Evolutionary conservation across 2,329 filamentous ascomycete genomes (phyloP), one percentile per base, ranked within the genome.

Genomic region (Exophiala oligosperma): DNA sequence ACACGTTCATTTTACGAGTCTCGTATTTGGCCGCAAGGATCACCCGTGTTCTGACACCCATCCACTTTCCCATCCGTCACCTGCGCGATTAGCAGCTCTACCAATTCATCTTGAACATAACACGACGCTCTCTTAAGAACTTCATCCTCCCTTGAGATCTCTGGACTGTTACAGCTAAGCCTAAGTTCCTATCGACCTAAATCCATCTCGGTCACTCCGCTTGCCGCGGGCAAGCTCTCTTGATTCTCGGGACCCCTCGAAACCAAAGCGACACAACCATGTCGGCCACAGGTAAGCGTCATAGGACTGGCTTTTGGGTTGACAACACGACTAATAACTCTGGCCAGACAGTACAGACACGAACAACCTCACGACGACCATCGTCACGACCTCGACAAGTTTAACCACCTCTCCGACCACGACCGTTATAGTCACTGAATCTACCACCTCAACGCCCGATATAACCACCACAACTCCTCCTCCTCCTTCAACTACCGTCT

Each of bases 361-460:
- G 48, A 56, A 58, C 54, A 57, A 38, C 21, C 58, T 62, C 17
- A 71, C 67, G 21, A 71, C 67, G 21, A 64, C 66, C 11, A 59
- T 72, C 47, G 62, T 63, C 14, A 63, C 67, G 12, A 69, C 68
- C 21, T 66, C 65, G 29, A 67, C 64, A 14, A 61, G 58, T 48
- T 37, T 60, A 11, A 60, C 60, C 21, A 63, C 54, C 37, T 60
- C 60, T 23, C 55, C 52, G 23, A 57, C 67, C 3, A 55, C 68
- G 12, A 58, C 65, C 2, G 40, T 60, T 26, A 63, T 51, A 4
- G 54, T 59, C n/a, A 59, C 61, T 24, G 58, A 52, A 3, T 38
- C 48, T 12, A 40, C 56, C 2, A 48, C 48, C 11, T 51, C 58
- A n/a, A 53, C 49, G 8, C 46, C 57, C 11, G 49, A 54, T 7